Conservation (phyloP, 495 filamentous ascomycete species). For the Chlorociboria aeruginascens region DNA sequence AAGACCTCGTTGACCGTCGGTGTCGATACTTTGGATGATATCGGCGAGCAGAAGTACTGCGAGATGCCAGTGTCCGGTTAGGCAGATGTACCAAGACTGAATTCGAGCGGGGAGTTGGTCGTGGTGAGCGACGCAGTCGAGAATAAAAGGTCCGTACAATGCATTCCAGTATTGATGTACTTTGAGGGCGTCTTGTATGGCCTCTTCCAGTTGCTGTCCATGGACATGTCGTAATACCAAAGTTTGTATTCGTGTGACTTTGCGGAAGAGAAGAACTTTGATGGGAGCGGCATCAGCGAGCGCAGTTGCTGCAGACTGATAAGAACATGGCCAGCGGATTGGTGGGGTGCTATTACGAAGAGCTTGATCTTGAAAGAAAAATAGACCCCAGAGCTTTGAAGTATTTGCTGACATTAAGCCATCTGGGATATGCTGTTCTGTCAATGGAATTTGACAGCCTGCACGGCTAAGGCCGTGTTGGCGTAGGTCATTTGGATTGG, state of each 20-base stretch:
- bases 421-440: not conserved
- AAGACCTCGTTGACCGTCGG: slow-evolving; percentile 14
- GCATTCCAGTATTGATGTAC: slow-evolving; percentile 34
- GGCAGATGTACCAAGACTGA: slow-evolving; percentile 35
- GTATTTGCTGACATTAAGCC: slow-evolving; percentile 1
- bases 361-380: not conserved
- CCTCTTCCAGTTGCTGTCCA: slow-evolving; percentile 23
- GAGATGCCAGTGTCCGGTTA: slow-evolving; percentile 36
- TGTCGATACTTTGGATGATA: slow-evolving; percentile 29
- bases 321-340: slow-evolving; percentile 31
- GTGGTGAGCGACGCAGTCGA: slow-evolving; percentile 29
- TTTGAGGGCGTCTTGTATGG: slow-evolving; percentile 23
- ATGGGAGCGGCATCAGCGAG: slow-evolving; percentile 33
- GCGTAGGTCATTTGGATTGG: not conserved
- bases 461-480: not conserved
- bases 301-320: slow-evolving; percentile 26
- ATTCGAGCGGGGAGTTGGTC: slow-evolving; percentile 29
- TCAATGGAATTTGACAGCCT: not conserved
- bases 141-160: slow-evolving; percentile 31
- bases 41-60: slow-evolving; percentile 34
- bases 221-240: slow-evolving; percentile 21
- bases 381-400: not conserved
- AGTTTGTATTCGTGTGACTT: slow-evolving; percentile 31
- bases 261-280: slow-evolving; percentile 36
- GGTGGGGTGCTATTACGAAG: not conserved